Evolutionary conservation across 2,329 filamentous ascomycete genomes (phyloP), one percentile per base, ranked within the genome.

Genomic region (Diaporthe sp.): DNA sequence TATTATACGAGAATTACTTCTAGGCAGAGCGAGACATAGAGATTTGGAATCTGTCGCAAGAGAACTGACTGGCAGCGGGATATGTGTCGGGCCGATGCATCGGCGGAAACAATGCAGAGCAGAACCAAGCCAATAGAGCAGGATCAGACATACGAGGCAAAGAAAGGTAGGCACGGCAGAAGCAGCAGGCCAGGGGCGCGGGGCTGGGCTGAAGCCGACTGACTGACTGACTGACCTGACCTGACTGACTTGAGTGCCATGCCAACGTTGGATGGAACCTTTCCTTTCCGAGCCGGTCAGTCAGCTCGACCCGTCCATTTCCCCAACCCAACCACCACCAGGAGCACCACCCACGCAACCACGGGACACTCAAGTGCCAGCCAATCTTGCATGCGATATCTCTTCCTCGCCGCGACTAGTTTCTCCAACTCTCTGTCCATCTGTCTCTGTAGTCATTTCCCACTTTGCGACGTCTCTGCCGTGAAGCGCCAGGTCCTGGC

Each of bases 1-100:
- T 55, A 42, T 55, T 39, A 10, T 53, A n/a, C 47, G 6, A 22
- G 9, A 42, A 22, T 8, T n/a, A 20, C 2, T 28, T 28, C 34
- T 55, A 28, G n/a, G 34, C 65, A 37, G 34, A 70, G 49, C 49
- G 31, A 55, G 49, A 70, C 34, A 55, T 17, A 42, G 49, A 55
- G 22, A 55, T 13, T 25, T 42, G 65, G 65, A 28, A 42, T 28
- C 49, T 31, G 22, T 20, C 25, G 65, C 47, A 55, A 17, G 49
- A 47, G 34, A 22, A 13, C 28, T 22, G 13, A 53, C 20, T 39
- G 37, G 25, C 37, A 34, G 15, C 71, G 71, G 71, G 51, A n/a
- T 55, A 44, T 73, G 44, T 67, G 58, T 63, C 71, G 58, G 71
- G 71, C 71, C 71, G 71, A 73, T 65, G 71, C 58, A 55, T 60